Percentiles rank a stretch among this genome's conserved stretches.
These are phyloP conservation scores for Scedosporium aurantiacum DNA, from an alignment of 2,329 filamentous ascomycete genomes.

Conservation along the genomic window DNA sequence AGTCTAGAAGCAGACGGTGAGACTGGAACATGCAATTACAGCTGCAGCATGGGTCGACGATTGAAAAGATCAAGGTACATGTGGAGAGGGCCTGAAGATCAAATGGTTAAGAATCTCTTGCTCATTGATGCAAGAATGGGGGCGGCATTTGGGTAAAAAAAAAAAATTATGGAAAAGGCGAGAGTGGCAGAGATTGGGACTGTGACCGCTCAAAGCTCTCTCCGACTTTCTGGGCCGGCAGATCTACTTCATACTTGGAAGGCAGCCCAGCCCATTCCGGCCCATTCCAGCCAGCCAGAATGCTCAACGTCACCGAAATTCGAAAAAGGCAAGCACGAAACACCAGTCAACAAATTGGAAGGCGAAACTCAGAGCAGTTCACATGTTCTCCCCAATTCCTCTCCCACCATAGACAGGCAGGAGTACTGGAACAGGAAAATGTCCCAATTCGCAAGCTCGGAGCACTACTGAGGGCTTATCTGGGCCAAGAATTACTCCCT, in stretches of 20 bases:
- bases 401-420: not conserved
- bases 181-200: not conserved
- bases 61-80: no score
- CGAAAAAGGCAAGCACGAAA: not conserved
- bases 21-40: not conserved
- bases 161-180: not conserved
- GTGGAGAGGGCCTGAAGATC: no score
- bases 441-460: not conserved
- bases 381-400: not conserved
- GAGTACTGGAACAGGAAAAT: not conserved
- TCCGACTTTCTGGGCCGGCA: not conserved
- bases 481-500: not conserved
- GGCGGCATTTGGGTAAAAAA: not conserved
- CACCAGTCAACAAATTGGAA: not conserved
- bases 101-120: not conserved
- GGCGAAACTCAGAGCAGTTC: not conserved
- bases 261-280: not conserved
- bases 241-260: not conserved
- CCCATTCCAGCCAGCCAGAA: conserved; percentile 5
- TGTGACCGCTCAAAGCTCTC: not conserved
- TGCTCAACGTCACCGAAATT: conserved; percentile 7
- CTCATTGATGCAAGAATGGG: no score
- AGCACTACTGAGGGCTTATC: not conserved
- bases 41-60: not conserved
- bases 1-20: not conserved